Conservation (phyloP, 139 green algal genomes). For the Picochlorum sp. region DNA sequence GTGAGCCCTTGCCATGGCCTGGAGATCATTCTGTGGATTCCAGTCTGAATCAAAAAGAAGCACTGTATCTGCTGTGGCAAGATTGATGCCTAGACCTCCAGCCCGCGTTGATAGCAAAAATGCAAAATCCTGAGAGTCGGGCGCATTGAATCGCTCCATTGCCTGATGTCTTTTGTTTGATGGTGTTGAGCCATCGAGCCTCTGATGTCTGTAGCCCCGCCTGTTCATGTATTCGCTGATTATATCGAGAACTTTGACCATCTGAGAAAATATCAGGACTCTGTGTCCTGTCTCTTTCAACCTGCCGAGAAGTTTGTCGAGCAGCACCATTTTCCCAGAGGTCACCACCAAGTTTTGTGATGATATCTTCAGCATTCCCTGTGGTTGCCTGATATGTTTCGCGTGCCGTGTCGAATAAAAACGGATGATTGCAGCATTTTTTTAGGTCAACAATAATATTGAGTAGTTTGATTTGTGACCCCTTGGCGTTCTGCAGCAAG, state of each 20-base stretch:
- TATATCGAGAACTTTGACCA: constrained; percentile 91
- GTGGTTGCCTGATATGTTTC: constrained; percentile 19
- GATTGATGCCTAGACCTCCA: constrained; percentile 84
- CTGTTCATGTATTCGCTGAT: constrained; percentile 81
- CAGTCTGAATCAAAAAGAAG: constrained; percentile 71
- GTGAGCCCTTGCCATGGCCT: constrained; percentile 89
- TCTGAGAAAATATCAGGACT: constrained; percentile 89
- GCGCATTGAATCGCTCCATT: constrained; percentile 95
- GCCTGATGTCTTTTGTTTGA: constrained; percentile 59
- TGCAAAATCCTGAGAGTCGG: constrained; percentile 76
- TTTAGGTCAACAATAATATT: constrained; percentile 92
- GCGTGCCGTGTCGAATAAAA: background rate
- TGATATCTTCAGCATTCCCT: constrained; percentile 29
- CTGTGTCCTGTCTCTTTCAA: constrained; percentile 74
- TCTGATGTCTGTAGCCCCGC: constrained; percentile 76
- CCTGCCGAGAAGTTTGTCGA: constrained; percentile 86
- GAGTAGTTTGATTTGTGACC: constrained; percentile 1
- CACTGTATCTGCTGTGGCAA: constrained; percentile 75
- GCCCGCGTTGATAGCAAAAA: constrained; percentile 91
- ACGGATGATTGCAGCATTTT: constrained; percentile 90
- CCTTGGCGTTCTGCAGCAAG: background rate
- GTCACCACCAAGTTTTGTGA: constrained; percentile 45
- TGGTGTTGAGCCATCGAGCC: constrained; percentile 85
- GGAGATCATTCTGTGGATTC: constrained; percentile 71
- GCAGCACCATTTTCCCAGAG: constrained; percentile 80